These are phyloP conservation scores for Pichia sp. DNA, from an alignment of 1,139 yeast genomes.

Conservation along the genomic window DNA sequence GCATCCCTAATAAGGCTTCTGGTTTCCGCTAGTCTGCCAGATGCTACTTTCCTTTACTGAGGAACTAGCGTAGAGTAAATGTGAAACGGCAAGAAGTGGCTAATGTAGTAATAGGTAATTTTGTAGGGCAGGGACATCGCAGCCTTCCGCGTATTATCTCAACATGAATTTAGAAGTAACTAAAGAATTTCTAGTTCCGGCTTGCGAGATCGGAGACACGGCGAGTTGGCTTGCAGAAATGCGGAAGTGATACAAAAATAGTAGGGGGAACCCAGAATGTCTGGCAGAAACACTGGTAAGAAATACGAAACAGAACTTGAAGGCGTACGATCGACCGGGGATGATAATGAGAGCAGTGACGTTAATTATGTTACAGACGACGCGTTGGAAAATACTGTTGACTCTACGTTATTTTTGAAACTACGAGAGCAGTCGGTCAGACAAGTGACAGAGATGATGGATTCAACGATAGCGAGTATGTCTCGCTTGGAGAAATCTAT, in stretches of 20 bases:
- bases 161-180: neutral
- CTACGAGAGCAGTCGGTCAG: constrained; percentile 15
- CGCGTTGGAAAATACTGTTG: neutral
- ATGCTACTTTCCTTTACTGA: no score
- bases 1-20: neutral
- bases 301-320: neutral
- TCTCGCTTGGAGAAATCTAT: constrained; percentile 14
- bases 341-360: neutral
- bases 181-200: neutral
- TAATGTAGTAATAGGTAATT: neutral
- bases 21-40: neutral
- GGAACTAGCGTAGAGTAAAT: neutral
- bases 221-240: neutral
- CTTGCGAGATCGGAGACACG: neutral
- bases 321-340: neutral
- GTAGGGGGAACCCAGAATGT: neutral
- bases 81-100: neutral
- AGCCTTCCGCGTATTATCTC: neutral
- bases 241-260: no score
- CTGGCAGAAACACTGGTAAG: neutral
- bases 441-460: constrained; percentile 14
- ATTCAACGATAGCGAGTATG: constrained; percentile 13
- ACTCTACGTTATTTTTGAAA: constrained; percentile 15
- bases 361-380: neutral
- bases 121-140: neutral